Evolutionary conservation across 176 grass and related monocot genomes (phyloP).

Genomic region (Carex littledalei): DNA sequence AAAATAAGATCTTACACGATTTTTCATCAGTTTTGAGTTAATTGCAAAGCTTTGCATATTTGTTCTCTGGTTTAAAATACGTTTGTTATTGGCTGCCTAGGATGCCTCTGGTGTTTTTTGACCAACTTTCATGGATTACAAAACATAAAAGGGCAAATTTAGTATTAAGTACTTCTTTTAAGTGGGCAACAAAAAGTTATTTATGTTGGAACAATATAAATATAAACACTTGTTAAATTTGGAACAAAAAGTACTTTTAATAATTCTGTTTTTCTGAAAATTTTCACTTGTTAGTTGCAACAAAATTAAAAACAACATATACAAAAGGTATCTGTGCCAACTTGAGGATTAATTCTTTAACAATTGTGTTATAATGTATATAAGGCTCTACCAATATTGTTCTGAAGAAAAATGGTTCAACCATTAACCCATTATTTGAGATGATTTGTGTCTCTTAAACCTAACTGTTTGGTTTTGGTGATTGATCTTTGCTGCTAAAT

Average conservation of each 20-base stretch:
- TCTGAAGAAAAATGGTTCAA: not conserved
- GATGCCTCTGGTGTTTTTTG: not conserved
- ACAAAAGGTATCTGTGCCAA: not conserved
- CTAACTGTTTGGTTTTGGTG: conserved; percentile 9
- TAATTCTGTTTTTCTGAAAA: not conserved
- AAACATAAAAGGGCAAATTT: not conserved
- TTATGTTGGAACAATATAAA: not conserved
- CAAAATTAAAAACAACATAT: not conserved
- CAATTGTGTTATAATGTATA: not conserved
- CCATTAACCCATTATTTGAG: conserved; percentile 1
- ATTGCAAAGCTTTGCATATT: not conserved
- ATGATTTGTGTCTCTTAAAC: conserved; percentile 4
- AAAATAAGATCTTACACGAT: not conserved
- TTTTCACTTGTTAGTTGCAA: not conserved
- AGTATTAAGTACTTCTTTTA: not conserved
- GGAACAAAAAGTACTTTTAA: not conserved
- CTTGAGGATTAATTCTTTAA: not conserved
- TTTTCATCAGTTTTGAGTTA: not conserved
- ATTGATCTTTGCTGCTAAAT: not conserved
- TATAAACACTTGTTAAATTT: not conserved
- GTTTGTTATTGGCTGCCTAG: not conserved
- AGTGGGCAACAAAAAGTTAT: not conserved
- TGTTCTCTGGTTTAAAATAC: not conserved
- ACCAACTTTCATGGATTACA: not conserved
- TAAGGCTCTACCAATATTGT: not conserved